Base-by-base conservation (phyloP, 2,329 filamentous ascomycete species). In the Fusarium temperatum region DNA sequence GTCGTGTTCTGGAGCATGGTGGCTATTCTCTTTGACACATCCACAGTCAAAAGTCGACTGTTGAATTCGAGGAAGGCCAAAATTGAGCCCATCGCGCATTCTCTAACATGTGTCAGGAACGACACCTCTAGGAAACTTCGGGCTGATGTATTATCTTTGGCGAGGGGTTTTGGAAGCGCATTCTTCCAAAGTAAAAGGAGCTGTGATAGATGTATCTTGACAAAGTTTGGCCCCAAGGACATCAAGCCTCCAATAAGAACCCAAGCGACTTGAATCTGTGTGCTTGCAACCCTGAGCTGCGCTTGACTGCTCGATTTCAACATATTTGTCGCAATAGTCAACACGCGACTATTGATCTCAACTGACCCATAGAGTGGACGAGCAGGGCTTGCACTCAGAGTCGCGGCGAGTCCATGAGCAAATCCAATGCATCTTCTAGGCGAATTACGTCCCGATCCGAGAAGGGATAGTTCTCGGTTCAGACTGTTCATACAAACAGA, bases 401-500 rank as follows among this genome's bases (percentile, higher is more conserved):
- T 93, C 18, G 96, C 94, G 30, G 96, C 95, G 63, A 99, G 87
- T 11, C 95, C 96, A 83, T 98, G 94, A 1, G 96, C 94, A 80
- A 97, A 96, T 6, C 96, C 96, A 38, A 97, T 88, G 81, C 96
- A 98, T 77, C 93, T 89, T 66, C 94, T 89, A 24, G 94, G 92
- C 3, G 94, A 95, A 78, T 94, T 93, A 59, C 94, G 89, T 12
- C 91, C 92, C 2, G 91, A 90, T 20, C 88, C 89, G 12, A 98
- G 88, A 48, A 96, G 88, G 35, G 91, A 91, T 35, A 99, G 87
- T 79, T 99, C 96, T 72, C 96, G 89, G 70, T 91, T 94, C 68
- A 99, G 88, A 80, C 94, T 98, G 82, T 98, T 98, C 93, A 98
- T 95, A 82, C 95, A 98, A 51, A 98, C 94, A 0, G 96, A 97